A percentile compares a stretch with the other conserved stretches of the same genome.
phyloP scores from a whole-genome alignment of 495 filamentous ascomycete genomes.

The Neurospora sp. region DNA sequence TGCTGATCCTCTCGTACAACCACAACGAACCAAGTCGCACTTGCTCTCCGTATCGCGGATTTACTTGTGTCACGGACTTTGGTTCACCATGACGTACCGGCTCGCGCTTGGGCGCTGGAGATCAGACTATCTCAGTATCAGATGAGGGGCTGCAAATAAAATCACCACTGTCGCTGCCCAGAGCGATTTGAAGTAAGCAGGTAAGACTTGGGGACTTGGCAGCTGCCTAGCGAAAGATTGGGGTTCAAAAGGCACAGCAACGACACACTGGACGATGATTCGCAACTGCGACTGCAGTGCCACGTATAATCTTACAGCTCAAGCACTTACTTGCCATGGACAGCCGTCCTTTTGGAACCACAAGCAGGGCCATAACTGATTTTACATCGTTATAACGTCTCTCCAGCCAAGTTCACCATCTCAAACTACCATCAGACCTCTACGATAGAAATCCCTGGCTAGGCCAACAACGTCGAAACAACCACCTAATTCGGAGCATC shows the following conservation, averaged over 20 bases:
- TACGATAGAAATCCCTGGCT: neutral
- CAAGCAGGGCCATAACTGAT: neutral
- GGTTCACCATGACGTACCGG: neutral
- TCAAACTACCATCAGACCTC: neutral
- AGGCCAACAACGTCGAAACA: neutral
- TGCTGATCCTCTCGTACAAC: neutral
- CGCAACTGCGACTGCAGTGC: neutral
- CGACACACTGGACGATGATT: neutral
- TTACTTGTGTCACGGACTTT: neutral
- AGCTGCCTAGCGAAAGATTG: neutral
- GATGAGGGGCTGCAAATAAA: neutral
- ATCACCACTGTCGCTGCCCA: neutral
- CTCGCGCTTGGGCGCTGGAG: neutral
- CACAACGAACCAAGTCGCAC: neutral
- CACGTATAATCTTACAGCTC: neutral
- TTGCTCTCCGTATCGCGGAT: neutral
- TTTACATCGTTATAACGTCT: neutral
- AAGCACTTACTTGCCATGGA: neutral
- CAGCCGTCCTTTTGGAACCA: neutral
- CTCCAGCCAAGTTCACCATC: neutral
- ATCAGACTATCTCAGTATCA: neutral
- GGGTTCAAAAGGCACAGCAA: neutral
- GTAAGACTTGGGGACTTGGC: neutral
- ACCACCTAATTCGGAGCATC: neutral
- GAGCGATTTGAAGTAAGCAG: neutral